A percentile compares a stretch with the other conserved stretches of the same genome.
Evolutionary conservation across 2,329 filamentous ascomycete genomes (phyloP).

Genomic region (Madurella fahalii): DNA sequence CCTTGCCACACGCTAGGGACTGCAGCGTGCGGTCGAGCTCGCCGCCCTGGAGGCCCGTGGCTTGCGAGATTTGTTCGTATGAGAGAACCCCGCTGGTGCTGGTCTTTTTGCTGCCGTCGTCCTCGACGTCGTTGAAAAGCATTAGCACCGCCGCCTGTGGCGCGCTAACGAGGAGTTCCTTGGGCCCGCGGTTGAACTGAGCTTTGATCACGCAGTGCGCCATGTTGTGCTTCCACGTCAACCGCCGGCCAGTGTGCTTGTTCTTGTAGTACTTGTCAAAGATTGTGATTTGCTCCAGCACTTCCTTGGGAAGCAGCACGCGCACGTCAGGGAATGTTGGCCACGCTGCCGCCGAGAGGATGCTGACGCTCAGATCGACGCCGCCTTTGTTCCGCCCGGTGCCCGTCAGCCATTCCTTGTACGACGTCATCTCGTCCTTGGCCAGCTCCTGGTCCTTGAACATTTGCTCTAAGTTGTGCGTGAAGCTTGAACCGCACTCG

Average conservation of each 20-base stretch:
- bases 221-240: slow-evolving; percentile 91
- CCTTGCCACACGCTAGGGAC: slow-evolving; percentile 87
- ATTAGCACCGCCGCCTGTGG: slow-evolving; percentile 90
- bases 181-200: slow-evolving; percentile 71
- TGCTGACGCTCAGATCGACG: slow-evolving; percentile 78
- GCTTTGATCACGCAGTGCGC: slow-evolving; percentile 85
- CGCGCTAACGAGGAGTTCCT: slow-evolving; percentile 85
- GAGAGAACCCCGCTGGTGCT: slow-evolving; percentile 56
- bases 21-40: slow-evolving; percentile 90
- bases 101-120: slow-evolving; percentile 20
- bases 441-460: slow-evolving; percentile 97
- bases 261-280: slow-evolving; percentile 84
- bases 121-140: slow-evolving; percentile 73
- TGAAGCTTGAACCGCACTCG: slow-evolving; percentile 92
- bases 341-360: slow-evolving; percentile 90
- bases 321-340: slow-evolving; percentile 76
- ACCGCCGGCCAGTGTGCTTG: slow-evolving; percentile 82
- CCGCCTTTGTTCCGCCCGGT: slow-evolving; percentile 38
- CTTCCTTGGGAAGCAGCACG: slow-evolving; percentile 66
- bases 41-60: slow-evolving; percentile 68
- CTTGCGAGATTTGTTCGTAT: slow-evolving; percentile 70
- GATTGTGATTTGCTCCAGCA: slow-evolving; percentile 70
- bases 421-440: slow-evolving; percentile 87
- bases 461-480: slow-evolving; percentile 97
- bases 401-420: slow-evolving; percentile 64